Conservation (phyloP, 106 monocot species). For the Acorus calamus region DNA sequence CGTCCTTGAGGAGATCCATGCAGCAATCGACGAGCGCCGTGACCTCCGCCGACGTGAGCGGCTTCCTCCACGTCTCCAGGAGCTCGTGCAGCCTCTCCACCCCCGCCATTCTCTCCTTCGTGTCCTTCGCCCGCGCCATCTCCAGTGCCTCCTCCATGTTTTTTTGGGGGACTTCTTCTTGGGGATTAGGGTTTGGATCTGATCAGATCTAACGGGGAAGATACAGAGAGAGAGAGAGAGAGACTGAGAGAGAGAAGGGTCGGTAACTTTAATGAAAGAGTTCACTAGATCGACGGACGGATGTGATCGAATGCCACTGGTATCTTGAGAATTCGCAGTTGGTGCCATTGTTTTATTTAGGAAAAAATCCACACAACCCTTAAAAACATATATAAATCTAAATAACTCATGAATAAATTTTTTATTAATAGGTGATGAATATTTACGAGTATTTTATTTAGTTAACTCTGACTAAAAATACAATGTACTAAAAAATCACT, state of each 20-base stretch:
- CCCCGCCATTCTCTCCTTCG: constrained; percentile 91
- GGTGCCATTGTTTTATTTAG: too few species aligned
- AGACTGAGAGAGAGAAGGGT: constrained; percentile 2
- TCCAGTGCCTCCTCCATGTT: constrained; percentile 89
- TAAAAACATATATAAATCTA: too few species aligned
- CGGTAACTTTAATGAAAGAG: too few species aligned
- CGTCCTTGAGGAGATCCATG: constrained; percentile 92
- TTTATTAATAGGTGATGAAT: too few species aligned
- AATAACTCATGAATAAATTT: too few species aligned
- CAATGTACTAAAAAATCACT: too few species aligned
- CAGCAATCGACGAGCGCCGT: constrained; percentile 78
- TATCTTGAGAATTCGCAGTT: too few species aligned
- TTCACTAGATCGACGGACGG: too few species aligned
- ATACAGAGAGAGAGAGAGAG: constrained; percentile 5
- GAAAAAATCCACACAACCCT: too few species aligned
- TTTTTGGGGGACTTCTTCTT: background rate
- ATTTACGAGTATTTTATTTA: too few species aligned
- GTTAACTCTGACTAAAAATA: too few species aligned
- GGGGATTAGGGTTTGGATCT: background rate
- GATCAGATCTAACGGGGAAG: constrained; percentile 4
- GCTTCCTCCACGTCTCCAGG: constrained; percentile 59
- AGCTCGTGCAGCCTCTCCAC: constrained; percentile 91
- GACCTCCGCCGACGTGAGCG: constrained; percentile 53
- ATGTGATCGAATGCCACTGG: too few species aligned
- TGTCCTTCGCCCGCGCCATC: constrained; percentile 91